These are phyloP conservation scores for Stagonosporopsis tanaceti DNA, from an alignment of 2,329 filamentous ascomycete species.

Conservation along the genomic window DNA sequence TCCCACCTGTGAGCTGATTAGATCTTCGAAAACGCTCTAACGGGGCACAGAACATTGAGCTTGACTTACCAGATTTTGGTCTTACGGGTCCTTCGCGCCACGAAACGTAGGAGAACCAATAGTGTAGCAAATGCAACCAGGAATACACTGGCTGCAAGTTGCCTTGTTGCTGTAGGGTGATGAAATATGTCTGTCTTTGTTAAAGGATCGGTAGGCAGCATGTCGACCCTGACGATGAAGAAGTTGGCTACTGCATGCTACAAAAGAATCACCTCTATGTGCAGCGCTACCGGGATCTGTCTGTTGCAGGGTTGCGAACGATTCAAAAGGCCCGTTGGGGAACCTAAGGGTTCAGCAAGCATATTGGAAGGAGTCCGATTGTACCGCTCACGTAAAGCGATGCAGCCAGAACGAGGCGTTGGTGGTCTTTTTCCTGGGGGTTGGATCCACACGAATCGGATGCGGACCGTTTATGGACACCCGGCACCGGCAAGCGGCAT, in stretches of 20 bases:
- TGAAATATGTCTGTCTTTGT: conserved; percentile 6
- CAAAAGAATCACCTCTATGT: no score
- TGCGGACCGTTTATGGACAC: background rate
- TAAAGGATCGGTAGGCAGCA: conserved; percentile 3
- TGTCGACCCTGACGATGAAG: background rate
- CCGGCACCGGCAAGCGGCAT: background rate
- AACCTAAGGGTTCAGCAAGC: background rate
- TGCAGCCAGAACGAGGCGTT: no score
- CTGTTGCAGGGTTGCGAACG: no score
- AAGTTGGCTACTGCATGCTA: background rate
- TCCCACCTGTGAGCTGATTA: conserved; percentile 1
- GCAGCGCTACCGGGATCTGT: no score
- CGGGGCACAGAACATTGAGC: no score
- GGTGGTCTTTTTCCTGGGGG: no score
- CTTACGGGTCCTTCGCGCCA: conserved; percentile 2
- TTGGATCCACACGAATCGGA: background rate
- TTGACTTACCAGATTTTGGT: conserved; percentile 3
- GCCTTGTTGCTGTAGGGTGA: background rate
- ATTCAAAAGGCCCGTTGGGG: background rate
- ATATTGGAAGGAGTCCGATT: background rate
- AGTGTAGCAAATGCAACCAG: conserved; percentile 1
- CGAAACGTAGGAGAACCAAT: conserved; percentile 1
- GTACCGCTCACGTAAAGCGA: background rate
- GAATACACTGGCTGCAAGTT: conserved; percentile 1
- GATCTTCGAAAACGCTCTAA: background rate